phyloP scores from a whole-genome alignment of 2,329 filamentous ascomycete genomes.

The Fusarium tanahbumbuense region DNA sequence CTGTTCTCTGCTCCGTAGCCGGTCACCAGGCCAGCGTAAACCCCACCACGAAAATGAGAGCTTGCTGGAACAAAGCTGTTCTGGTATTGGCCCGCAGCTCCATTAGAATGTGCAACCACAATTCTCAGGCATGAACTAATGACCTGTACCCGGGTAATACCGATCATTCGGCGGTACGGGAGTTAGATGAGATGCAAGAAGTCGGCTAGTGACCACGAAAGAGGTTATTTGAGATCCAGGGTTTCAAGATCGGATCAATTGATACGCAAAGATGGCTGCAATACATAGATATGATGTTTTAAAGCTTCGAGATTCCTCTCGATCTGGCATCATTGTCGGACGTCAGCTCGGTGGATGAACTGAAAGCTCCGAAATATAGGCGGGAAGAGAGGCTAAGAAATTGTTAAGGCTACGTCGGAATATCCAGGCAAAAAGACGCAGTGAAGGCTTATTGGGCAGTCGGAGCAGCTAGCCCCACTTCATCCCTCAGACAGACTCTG shows the following conservation, averaged over 20 bases:
- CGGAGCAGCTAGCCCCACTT: slow-evolving; percentile 53
- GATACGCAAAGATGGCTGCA: not conserved
- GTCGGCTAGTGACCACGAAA: slow-evolving; percentile 27
- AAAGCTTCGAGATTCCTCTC: not conserved
- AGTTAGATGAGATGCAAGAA: slow-evolving; percentile 40
- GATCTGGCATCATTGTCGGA: slow-evolving; percentile 18
- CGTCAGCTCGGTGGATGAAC: slow-evolving; percentile 37
- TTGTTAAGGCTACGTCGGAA: slow-evolving; percentile 55
- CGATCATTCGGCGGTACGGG: slow-evolving; percentile 47
- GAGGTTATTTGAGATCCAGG: slow-evolving; percentile 8
- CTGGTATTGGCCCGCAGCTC: slow-evolving; percentile 9
- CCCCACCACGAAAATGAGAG: slow-evolving; percentile 35
- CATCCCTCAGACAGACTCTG: slow-evolving; percentile 57
- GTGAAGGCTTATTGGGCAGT: slow-evolving; percentile 50
- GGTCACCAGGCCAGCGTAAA: slow-evolving; percentile 40
- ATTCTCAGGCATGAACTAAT: slow-evolving; percentile 44
- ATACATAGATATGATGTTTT: not conserved
- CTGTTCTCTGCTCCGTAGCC: slow-evolving; percentile 32
- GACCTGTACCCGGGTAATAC: slow-evolving; percentile 45
- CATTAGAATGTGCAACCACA: slow-evolving; percentile 28
- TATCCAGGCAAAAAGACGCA: slow-evolving; percentile 56
- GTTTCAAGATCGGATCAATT: slow-evolving; percentile 32
- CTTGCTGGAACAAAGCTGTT: slow-evolving; percentile 35
- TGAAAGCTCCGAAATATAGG: slow-evolving; percentile 44
- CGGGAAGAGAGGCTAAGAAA: slow-evolving; percentile 47